A percentile compares a stretch with the other conserved stretches of the same genome.
Evolutionary conservation across 1,284 basidiomycete genomes (phyloP).

Genomic region (Trichosporon coremiiforme): DNA sequence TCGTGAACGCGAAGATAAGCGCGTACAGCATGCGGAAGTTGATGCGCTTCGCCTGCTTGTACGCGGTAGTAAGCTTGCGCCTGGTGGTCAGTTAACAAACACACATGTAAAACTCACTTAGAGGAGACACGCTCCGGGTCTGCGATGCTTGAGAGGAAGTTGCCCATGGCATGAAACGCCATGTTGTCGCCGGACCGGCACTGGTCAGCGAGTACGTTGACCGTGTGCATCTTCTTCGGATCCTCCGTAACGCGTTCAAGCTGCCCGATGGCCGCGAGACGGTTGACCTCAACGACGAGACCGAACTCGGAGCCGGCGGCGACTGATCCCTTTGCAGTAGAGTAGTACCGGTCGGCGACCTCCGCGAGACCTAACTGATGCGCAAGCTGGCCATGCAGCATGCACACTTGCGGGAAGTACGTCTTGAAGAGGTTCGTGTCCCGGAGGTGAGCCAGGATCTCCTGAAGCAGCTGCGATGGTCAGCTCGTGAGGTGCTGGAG

Average conservation of each 20-base stretch:
- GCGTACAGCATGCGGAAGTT: slow-evolving; percentile 42
- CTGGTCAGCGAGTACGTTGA: slow-evolving; percentile 36
- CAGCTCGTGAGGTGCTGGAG: background rate
- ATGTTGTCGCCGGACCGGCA: slow-evolving; percentile 43
- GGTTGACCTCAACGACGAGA: slow-evolving; percentile 41
- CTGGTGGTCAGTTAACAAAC: slow-evolving; percentile 30
- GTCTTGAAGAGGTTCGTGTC: slow-evolving; percentile 32
- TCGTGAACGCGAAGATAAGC: slow-evolving; percentile 52
- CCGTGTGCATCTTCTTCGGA: slow-evolving; percentile 17
- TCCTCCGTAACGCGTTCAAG: slow-evolving; percentile 29
- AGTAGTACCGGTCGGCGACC: slow-evolving; percentile 41
- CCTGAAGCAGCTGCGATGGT: slow-evolving; percentile 31
- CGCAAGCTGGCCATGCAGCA: slow-evolving; percentile 45
- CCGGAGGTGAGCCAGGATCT: slow-evolving; percentile 32
- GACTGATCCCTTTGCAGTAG: slow-evolving; percentile 35
- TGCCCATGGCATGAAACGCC: slow-evolving; percentile 39
- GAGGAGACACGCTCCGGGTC: slow-evolving; percentile 41
- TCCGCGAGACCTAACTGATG: slow-evolving; percentile 39
- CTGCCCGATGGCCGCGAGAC: slow-evolving; percentile 32
- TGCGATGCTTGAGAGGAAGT: slow-evolving; percentile 42
- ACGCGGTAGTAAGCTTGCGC: slow-evolving; percentile 43
- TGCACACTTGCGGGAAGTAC: slow-evolving; percentile 41
- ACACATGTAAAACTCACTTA: slow-evolving; percentile 40
- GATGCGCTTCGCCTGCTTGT: slow-evolving; percentile 42
- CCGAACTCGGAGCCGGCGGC: slow-evolving; percentile 45